Evolutionary conservation across 2,329 filamentous ascomycete species (phyloP), one percentile per base, ranked within the genome.

Genomic region (Stagonosporopsis vannaccii): DNA sequence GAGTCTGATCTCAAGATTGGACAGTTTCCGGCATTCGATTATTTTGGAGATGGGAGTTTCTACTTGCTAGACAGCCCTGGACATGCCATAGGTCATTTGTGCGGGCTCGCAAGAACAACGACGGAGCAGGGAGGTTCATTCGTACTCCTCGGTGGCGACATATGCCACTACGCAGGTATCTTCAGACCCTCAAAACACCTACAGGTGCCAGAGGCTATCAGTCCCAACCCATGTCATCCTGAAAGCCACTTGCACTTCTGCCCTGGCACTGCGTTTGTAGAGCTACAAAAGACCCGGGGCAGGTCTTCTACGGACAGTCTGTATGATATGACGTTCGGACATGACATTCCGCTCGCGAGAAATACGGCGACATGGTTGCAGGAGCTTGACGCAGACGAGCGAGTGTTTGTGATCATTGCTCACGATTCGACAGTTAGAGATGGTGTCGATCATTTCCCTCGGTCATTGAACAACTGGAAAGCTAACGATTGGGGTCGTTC

Each of bases 1-100:
- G 50, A 62, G 2, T 26, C 36, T 13, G 49, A 44, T 17, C 43
- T 62, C 4, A 57, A 48, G 19, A 79, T 83, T 19, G 81, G 80
- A 1, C 65, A 75, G 8, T 83, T 82, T 63, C 62, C 74, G 28
- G 81, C 81, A 2, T 70, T 75, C 23, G 84, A 87, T 64, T 85
- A 80, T 63, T 86, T 85, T 51, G 79, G 79, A 3, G 84, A 87
- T 63, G 84, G 83, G 0, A 79, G 74, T 20, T 84, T 87, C 60
- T 85, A 85, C 63, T 74, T 86, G 1, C 74, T 86, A 25, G 74
- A 83, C 59, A 78, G 79, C 3, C 82, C 83, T 0, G 84, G 84
- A 1, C 83, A 85, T 62, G 77, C 79, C 0, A 68, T 81, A 11
- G 81, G 80, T 1, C 82, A 84, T 62, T 71, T 83, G n/a, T 79